Evolutionary conservation across 371 early-diverging fungal species (phyloP), one percentile per base, ranked within the genome.

Genomic region (Batrachochytrium dendrobatidis): DNA sequence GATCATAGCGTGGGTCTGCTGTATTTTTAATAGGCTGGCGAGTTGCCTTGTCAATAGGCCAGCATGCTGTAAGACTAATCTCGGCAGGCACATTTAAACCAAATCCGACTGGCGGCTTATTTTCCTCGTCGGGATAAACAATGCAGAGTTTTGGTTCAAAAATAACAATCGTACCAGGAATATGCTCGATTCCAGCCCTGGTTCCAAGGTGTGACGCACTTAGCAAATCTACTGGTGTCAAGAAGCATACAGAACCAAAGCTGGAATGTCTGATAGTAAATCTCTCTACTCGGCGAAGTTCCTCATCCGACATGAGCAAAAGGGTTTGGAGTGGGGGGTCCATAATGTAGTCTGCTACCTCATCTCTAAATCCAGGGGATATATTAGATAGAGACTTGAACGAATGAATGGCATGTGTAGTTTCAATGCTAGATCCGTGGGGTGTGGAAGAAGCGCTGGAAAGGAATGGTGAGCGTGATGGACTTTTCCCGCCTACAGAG

Each of bases 11-110:
- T 25, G 88, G 86, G 56, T 89, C 85, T 26, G 75, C 75, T 48
- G 81, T 80, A 59, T 87, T 84, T 15, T 32, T 73, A 46, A 92
- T 83, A 3, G 82, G 74, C 46, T 82, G 68, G 20, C 85, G 82
- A 0, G 91, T 86, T 3, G 78, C 69, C 65, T 86, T 89, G 65
- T 92, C 93, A 15, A 77, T 53, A 0, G 91, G 77, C 84, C 84
- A 94, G 70, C 95, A 95, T 7, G 77, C 65, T 17, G 86, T 79
- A 39, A 97, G 77, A 15, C 79, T 76, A 31, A 95, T 82, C n/a
- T 72, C 71, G 0, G 95, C 94, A 4, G 86, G 86, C 0, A 89
- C 90, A 66, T 97, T 97, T 39, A 97, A 71, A 15, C 91, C 92
- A 59, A 79, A 67, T 3, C 98, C 98, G 25, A 81, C 77, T 2